Base-by-base conservation (phyloP, 164 flowering plant genomes). In the Saururus chinensis region DNA sequence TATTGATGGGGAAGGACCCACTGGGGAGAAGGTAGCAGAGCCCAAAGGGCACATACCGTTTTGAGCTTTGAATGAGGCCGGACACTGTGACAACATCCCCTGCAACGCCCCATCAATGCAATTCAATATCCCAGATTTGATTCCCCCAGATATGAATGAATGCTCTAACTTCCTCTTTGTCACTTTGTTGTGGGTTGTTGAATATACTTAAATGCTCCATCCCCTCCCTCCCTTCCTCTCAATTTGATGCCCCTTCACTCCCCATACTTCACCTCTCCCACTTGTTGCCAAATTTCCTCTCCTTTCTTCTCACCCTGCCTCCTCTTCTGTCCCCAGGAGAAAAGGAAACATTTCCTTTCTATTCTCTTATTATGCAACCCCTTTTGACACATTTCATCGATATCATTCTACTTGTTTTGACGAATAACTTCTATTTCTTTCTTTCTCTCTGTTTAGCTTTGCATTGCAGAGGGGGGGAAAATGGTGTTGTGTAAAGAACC, bases 121-220 rank as follows among this genome's bases (percentile, higher is more conserved):
- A 53, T 19, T 53, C 19, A 53, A 53, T 6, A n/a, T 53, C 56
- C 22, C 23, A 53, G 56, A 53, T 53, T 53, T 23, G 56, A 53
- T 53, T 21, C 56, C 23, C 56, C 23, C 22, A n/a, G 56, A 23
- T 12, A 21, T 53, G 23, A 53, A 53, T 53, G 22, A 53, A 53
- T 53, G 23, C 23, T 19, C 56, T 53, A 53, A 53, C 56, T 53
- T 55, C 58, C 17, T 55, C 58, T 24, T 55, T 24, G 58, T 55
- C 30, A 24, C 23, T 55, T 55, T 24, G 58, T 55, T 23, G 16
- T 13, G 30, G 58, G 58, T 55, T 23, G 58, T 55, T 55, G 58
- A 24, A 30, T 23, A 7, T 42, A 55, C 24, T 55, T 55, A 22
- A 24, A 55, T 35, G 53, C 35, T 22, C 35, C 17, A 54, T 10